Conservation (phyloP, 2,329 filamentous ascomycete species). For the Talaromyces sp. region DNA sequence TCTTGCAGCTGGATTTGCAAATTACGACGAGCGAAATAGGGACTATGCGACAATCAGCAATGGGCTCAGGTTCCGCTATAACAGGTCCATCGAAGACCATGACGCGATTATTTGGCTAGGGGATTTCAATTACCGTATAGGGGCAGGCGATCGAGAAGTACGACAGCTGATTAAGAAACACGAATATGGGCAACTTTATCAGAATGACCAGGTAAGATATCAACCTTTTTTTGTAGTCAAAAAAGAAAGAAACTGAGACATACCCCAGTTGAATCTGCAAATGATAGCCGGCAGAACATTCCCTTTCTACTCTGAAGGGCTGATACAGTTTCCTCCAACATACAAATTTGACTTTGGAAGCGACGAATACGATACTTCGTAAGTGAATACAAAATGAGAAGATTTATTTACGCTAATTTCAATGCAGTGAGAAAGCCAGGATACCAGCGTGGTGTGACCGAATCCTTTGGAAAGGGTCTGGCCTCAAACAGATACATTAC, state of each 20-base stretch:
- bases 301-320: slow-evolving; percentile 83
- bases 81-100: slow-evolving; percentile 86
- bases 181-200: slow-evolving; percentile 74
- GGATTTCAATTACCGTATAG: slow-evolving; percentile 97
- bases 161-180: slow-evolving; percentile 65
- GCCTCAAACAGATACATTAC: slow-evolving; percentile 77
- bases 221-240: background rate
- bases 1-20: slow-evolving; percentile 89
- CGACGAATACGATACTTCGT: slow-evolving; percentile 88
- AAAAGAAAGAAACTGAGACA: background rate
- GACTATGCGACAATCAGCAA: slow-evolving; percentile 87
- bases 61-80: slow-evolving; percentile 84
- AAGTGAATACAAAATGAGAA: slow-evolving; percentile 26
- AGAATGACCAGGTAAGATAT: slow-evolving; percentile 71
- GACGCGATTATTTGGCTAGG: slow-evolving; percentile 90
- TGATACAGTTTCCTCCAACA: slow-evolving; percentile 82
- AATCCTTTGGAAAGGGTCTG: slow-evolving; percentile 77
- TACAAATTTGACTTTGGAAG: slow-evolving; percentile 92
- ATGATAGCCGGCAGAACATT: slow-evolving; percentile 92
- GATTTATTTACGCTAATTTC: slow-evolving; percentile 22
- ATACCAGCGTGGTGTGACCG: slow-evolving; percentile 98
- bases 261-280: slow-evolving; percentile 71
- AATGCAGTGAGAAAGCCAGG: slow-evolving; percentile 72
- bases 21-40: slow-evolving; percentile 91
- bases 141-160: slow-evolving; percentile 70